These are phyloP conservation scores for Metschnikowia proteae DNA, from an alignment of 805 yeast species.

Conservation along the genomic window DNA sequence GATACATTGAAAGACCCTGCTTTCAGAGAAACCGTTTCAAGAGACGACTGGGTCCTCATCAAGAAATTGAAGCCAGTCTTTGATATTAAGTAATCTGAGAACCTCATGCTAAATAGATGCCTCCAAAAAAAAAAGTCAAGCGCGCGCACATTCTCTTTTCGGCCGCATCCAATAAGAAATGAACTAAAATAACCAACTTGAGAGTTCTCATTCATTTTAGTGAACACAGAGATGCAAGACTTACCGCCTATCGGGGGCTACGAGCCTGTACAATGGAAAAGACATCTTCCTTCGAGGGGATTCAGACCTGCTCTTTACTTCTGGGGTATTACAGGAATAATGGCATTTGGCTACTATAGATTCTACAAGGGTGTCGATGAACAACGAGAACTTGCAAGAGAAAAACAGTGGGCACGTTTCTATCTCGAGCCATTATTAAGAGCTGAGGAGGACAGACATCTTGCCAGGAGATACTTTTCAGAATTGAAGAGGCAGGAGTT, in stretches of 20 bases:
- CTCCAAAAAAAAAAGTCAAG: background rate
- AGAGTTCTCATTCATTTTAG: slow-evolving; percentile 1
- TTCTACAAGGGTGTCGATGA: slow-evolving; percentile 67
- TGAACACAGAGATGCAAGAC: slow-evolving; percentile 52
- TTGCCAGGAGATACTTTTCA: slow-evolving; percentile 65
- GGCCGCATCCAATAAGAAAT: slow-evolving; percentile 16
- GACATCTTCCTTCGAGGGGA: slow-evolving; percentile 82
- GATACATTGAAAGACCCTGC: slow-evolving; percentile 98
- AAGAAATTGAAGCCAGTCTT: slow-evolving; percentile 84
- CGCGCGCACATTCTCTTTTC: slow-evolving; percentile 6
- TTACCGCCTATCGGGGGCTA: slow-evolving; percentile 86
- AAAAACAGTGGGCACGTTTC: slow-evolving; percentile 73
- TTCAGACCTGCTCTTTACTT: slow-evolving; percentile 74
- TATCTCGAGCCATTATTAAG: slow-evolving; percentile 66
- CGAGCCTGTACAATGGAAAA: slow-evolving; percentile 83
- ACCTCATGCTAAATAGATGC: background rate
- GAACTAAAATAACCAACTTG: slow-evolving; percentile 9
- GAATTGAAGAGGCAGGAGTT: slow-evolving; percentile 64
- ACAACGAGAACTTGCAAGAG: slow-evolving; percentile 70
- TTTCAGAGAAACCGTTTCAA: slow-evolving; percentile 87
- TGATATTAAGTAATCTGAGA: slow-evolving; percentile 59
- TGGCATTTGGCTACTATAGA: slow-evolving; percentile 70
- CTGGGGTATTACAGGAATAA: slow-evolving; percentile 57
- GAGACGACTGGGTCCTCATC: slow-evolving; percentile 93
- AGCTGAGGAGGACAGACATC: slow-evolving; percentile 80